These are phyloP conservation scores for Corchorus olitorius DNA, from an alignment of 345 rosid species.

Conservation along the genomic window DNA sequence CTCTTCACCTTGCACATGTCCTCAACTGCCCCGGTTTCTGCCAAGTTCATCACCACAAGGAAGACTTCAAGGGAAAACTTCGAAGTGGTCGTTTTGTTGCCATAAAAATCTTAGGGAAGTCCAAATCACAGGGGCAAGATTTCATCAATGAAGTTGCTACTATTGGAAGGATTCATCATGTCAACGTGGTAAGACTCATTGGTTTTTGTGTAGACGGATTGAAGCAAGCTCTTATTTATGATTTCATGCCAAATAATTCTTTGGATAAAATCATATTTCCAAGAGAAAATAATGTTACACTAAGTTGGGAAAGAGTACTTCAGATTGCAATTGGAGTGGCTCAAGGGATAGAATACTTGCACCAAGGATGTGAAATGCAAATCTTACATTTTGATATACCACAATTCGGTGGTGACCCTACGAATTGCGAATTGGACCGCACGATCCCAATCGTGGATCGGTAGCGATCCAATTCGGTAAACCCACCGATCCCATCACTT, in stretches of 20 bases:
- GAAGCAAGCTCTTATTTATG: not conserved
- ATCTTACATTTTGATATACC: not conserved
- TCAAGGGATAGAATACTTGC: not conserved
- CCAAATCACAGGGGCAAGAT: constrained; percentile 18
- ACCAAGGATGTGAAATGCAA: not conserved
- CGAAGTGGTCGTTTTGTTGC: constrained; percentile 3
- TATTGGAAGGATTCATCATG: constrained; percentile 22
- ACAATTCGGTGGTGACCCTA: no score
- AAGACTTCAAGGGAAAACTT: constrained; percentile 11
- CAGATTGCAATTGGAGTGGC: not conserved
- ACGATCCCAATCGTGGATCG: no score
- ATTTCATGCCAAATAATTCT: not conserved
- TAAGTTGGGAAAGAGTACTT: no score
- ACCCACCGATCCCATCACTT: no score
- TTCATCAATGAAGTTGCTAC: constrained; percentile 29
- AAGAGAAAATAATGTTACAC: no score
- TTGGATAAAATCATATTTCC: no score
- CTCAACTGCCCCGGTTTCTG: not conserved
- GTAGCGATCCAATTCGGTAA: no score
- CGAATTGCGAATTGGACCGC: no score
- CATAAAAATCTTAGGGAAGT: constrained; percentile 12
- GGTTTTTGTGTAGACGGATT: no score
- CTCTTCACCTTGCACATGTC: not conserved
- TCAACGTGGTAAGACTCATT: no score
- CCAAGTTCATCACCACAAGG: not conserved